These are phyloP conservation scores for Achaetomium macrosporum DNA, from an alignment of 2,329 filamentous ascomycete genomes.

Conservation along the genomic window DNA sequence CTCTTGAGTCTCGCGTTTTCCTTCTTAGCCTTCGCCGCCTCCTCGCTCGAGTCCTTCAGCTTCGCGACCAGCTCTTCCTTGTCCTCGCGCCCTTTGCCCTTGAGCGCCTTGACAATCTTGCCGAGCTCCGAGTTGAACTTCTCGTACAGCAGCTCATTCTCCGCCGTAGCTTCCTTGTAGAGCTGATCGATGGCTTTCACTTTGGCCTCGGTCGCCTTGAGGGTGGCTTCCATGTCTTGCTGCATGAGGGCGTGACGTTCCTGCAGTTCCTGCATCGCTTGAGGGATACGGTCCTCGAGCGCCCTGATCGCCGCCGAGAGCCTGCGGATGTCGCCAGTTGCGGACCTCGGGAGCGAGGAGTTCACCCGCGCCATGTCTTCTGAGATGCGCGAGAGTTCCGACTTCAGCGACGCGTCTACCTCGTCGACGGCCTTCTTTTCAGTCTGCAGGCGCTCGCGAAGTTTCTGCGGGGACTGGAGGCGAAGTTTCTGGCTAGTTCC, in stretches of 20 bases:
- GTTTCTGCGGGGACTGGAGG: conserved; percentile 65
- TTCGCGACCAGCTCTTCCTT: conserved; percentile 70
- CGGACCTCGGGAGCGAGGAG: conserved; percentile 32
- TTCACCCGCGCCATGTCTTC: conserved; percentile 66
- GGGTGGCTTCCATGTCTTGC: conserved; percentile 63
- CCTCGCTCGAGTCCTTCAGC: conserved; percentile 69
- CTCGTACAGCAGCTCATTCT: conserved; percentile 90
- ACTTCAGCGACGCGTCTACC: conserved; percentile 62
- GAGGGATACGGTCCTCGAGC: conserved; percentile 63
- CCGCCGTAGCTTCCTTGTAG: conserved; percentile 78
- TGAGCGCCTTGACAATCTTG: conserved; percentile 72
- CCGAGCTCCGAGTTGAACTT: conserved; percentile 87
- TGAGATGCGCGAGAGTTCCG: conserved; percentile 73
- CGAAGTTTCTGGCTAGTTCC: conserved; percentile 51
- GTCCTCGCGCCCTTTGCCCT: conserved; percentile 66
- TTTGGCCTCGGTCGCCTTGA: conserved; percentile 71
- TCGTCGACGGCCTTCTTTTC: conserved; percentile 71
- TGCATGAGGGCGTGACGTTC: conserved; percentile 59
- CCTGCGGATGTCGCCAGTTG: conserved; percentile 41
- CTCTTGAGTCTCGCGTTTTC: conserved; percentile 80
- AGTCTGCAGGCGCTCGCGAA: conserved; percentile 77
- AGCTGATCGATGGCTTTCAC: conserved; percentile 79
- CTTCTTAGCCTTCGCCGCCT: conserved; percentile 70
- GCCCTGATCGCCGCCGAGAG: conserved; percentile 54
- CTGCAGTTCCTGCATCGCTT: conserved; percentile 52